Evolutionary conservation across 202 grass and related monocot species (phyloP), one percentile per base, ranked within the genome.

Genomic region (Hordeum pubiflorum): DNA sequence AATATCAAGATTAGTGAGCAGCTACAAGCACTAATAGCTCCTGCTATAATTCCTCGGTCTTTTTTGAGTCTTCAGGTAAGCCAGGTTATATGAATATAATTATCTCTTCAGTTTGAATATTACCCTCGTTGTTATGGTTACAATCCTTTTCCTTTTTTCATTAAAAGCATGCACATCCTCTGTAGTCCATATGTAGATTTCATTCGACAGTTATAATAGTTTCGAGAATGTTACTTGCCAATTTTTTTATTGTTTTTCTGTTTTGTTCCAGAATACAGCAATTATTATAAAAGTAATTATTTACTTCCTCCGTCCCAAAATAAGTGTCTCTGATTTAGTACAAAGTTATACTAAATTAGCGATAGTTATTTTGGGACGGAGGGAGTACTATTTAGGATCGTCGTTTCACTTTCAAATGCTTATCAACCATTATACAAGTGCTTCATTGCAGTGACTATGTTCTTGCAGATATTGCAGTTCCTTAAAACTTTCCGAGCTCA

Each of bases 1-100:
- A 93, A 93, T 75, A 86, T 97, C 72, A 97, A 87, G 82, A 97
- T 94, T 44, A 97, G 92, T n/a, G 92, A 94, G 79, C 82, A 94
- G 76, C 69, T 97, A 48, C 92, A 97, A 86, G 86, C 91, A 80
- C 83, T 94, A 73, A 93, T 97, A 87, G 95, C 95, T 86, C 92
- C 88, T 81, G 88, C 95, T 73, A 86, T 97, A 89, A 88, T 97
- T 79, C 95, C 92, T 88, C 90, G 92, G 27, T 91, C 95, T 56
- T 98, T 88, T 83, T 84, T 98, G 15, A 94, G 76, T 71, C 82
- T 94, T 81, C 89, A 94, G 90, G 90, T 94, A 97, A 58, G n/a
- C 36, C 17, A 36, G 24, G 36, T n/a, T 56, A 21, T 66, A 41
- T 39, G 21, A 55, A 56, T 74, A 62, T 74, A 62, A 37, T 2